Evolutionary conservation across 768 basidiomycete species (phyloP).

Genomic region (Agaricus blazei): DNA sequence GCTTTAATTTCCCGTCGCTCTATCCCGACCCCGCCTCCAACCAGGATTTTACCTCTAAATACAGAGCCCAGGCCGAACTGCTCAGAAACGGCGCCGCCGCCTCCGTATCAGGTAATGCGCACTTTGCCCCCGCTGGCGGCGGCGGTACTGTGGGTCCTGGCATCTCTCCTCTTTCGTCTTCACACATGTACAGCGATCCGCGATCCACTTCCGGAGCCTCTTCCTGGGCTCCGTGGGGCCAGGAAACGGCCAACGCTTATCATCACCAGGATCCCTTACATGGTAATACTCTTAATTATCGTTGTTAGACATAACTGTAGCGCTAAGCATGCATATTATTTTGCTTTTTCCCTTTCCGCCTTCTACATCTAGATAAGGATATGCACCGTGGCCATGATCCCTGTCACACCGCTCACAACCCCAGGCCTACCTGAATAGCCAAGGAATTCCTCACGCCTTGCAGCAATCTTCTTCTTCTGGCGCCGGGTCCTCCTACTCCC

Average conservation of each 20-base stretch:
- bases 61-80: conserved; percentile 37
- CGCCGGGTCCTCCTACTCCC: background rate
- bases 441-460: conserved; percentile 3
- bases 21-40: conserved; percentile 14
- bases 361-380: conserved; percentile 11
- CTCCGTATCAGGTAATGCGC: background rate
- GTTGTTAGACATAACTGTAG: conserved; percentile 27
- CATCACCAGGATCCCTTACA: conserved; percentile 19
- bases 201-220: conserved; percentile 4
- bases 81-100: conserved; percentile 9
- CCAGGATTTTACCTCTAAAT: conserved; percentile 42
- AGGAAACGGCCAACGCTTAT: conserved; percentile 3
- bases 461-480: conserved; percentile 7
- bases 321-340: conserved; percentile 22
- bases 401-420: conserved; percentile 12
- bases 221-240: conserved; percentile 9
- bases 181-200: background rate
- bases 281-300: conserved; percentile 26
- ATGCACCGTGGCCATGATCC: conserved; percentile 9
- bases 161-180: conserved; percentile 11
- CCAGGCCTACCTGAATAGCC: conserved; percentile 7
- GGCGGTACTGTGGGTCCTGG: conserved; percentile 10
- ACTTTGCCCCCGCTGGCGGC: conserved; percentile 7
- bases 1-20: conserved; percentile 18
- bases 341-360: conserved; percentile 12